Base-by-base conservation (phyloP, 768 basidiomycete genomes). In the Xerocomellus amylosporus region DNA sequence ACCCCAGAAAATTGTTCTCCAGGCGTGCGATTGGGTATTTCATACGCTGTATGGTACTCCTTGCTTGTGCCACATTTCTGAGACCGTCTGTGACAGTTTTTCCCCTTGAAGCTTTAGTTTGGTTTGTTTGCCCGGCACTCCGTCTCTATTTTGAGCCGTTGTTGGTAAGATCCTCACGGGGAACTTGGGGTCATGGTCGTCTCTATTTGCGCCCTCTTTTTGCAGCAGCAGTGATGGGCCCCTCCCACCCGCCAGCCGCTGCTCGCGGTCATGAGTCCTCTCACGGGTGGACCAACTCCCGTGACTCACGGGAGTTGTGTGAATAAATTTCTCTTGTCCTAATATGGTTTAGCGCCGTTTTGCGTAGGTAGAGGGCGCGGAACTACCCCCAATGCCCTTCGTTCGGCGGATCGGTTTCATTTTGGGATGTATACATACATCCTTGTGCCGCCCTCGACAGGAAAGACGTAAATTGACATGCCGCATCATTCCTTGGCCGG, bases 401-500 rank as follows among this genome's bases (percentile, higher is more conserved):
- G 46, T 59, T 40, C 43, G 53, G 55, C 33, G 53, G 55, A 49
- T 30, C 14, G 42, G 37, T 57, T 57, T 56, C 50, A 49, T 53
- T 59, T 55, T 53, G 26, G 42, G 48, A 39, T 15, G 41, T 17
- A 10, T 34, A 33, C 38, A 47, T n/a, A n/a, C n/a, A n/a, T 46
- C 40, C 22, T 57, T 42, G 40, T 55, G 54, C 53, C 58, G 59
- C 56, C 46, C 55, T 45, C 51, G 52, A 50, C 49, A 46, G 34
- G 37, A 28, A 46, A 57, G 56, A 69, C 67, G 67, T 68, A 68
- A 68, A 63, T 33, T 51, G 50, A 52, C 65, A 56, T 41, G 58
- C 51, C 41, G 53, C 63, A 63, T 66, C 59, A 69, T 56, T 64
- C 49, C 51, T 52, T 46, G 44, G 49, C 42, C 30, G 38, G 45